A percentile compares a stretch with the other conserved stretches of the same genome.
Evolutionary conservation across 306 rosid species (phyloP).

Genomic region (Mimosa pudica): DNA sequence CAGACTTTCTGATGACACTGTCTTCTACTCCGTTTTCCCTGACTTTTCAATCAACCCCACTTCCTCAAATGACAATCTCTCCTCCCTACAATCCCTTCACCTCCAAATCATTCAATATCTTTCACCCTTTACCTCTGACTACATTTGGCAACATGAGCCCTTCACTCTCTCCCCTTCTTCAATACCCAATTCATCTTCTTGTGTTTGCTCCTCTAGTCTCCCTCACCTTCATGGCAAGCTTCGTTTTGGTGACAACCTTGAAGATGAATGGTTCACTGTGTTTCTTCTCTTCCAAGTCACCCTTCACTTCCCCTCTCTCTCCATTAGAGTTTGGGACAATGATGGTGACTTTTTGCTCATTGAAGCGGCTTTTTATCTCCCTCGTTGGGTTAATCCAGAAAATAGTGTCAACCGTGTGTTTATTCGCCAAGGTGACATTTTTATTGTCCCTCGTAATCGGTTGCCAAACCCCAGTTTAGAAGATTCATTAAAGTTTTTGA

Average conservation of each 20-base stretch:
- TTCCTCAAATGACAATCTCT: slow-evolving; percentile 11
- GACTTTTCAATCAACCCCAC: slow-evolving; percentile 41
- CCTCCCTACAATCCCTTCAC: slow-evolving; percentile 78
- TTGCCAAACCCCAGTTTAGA: slow-evolving; percentile 51
- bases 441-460: slow-evolving; percentile 54
- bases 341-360: slow-evolving; percentile 95
- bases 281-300: slow-evolving; percentile 84
- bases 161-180: slow-evolving; percentile 67
- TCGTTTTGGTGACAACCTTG: slow-evolving; percentile 84
- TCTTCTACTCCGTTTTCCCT: slow-evolving; percentile 77
- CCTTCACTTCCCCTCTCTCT: slow-evolving; percentile 57
- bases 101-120: slow-evolving; percentile 63
- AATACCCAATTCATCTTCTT: slow-evolving; percentile 44
- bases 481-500: slow-evolving; percentile 61
- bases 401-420: slow-evolving; percentile 71
- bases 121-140: slow-evolving; percentile 59
- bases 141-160: slow-evolving; percentile 93
- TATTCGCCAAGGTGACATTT: slow-evolving; percentile 62
- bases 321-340: slow-evolving; percentile 82
- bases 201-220: slow-evolving; percentile 57
- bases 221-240: slow-evolving; percentile 90
- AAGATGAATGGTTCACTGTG: slow-evolving; percentile 90
- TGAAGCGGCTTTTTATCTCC: slow-evolving; percentile 91
- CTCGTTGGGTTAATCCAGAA: slow-evolving; percentile 94
- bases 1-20: slow-evolving; percentile 74